Evolutionary conservation across 495 filamentous ascomycete genomes (phyloP).

Genomic region (Letharia lupina): DNA sequence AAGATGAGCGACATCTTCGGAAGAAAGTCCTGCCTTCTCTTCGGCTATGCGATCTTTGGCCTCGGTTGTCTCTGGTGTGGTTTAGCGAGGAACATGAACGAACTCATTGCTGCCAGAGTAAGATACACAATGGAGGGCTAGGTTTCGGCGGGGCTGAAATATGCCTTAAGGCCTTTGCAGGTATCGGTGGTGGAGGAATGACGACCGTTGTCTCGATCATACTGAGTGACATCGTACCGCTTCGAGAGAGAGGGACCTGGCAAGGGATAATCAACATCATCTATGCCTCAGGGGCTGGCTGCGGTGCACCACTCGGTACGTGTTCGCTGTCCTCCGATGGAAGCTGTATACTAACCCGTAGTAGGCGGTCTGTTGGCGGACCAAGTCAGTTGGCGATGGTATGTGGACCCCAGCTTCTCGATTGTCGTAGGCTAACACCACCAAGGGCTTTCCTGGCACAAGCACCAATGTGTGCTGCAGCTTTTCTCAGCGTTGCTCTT

Average conservation of each 20-base stretch:
- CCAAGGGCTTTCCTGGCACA: slow-evolving; percentile 63
- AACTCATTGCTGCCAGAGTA: slow-evolving; percentile 44
- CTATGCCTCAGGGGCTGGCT: slow-evolving; percentile 59
- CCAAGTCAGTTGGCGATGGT: slow-evolving; percentile 77
- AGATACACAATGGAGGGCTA: slow-evolving; percentile 11
- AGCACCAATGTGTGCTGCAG: slow-evolving; percentile 59
- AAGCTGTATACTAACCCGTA: neutral
- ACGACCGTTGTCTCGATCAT: slow-evolving; percentile 71
- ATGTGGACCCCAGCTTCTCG: slow-evolving; percentile 22
- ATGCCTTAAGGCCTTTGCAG: slow-evolving; percentile 43
- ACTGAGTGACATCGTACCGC: slow-evolving; percentile 65
- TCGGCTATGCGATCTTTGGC: slow-evolving; percentile 23
- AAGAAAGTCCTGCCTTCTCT: slow-evolving; percentile 22
- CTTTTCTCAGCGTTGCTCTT: slow-evolving; percentile 54
- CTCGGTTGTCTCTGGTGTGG: slow-evolving; percentile 26
- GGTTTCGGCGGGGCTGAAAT: slow-evolving; percentile 6
- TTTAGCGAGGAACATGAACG: slow-evolving; percentile 25
- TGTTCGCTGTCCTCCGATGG: slow-evolving; percentile 8
- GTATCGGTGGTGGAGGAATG: slow-evolving; percentile 82
- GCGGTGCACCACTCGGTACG: slow-evolving; percentile 62
- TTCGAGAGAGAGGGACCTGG: slow-evolving; percentile 71
- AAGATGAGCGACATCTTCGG: slow-evolving; percentile 27
- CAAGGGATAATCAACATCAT: slow-evolving; percentile 80
- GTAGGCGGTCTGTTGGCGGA: slow-evolving; percentile 61
- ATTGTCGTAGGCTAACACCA: neutral